Evolutionary conservation across 2,329 filamentous ascomycete species (phyloP).

Genomic region (Orbilia quercus): DNA sequence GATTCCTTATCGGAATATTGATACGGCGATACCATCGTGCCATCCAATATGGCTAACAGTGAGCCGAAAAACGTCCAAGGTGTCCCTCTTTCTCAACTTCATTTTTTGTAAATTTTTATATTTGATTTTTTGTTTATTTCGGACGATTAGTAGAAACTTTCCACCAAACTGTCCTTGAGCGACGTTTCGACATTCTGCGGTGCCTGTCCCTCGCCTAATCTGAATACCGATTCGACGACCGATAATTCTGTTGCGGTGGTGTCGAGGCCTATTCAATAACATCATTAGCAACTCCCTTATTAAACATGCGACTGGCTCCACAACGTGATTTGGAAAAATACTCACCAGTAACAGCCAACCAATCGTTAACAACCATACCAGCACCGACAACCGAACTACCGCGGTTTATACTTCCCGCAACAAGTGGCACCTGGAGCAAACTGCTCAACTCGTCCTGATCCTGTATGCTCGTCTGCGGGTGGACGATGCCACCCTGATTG

Average conservation of each 20-base stretch:
- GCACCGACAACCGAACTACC: conserved; percentile 95
- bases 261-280: conserved; percentile 73
- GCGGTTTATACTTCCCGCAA: conserved; percentile 92
- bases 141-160: conserved; percentile 87
- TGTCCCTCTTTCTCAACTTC: not conserved
- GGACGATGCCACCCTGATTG: conserved; percentile 95
- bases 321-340: conserved; percentile 52
- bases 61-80: not conserved
- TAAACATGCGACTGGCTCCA: not conserved
- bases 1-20: no score
- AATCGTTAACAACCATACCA: conserved; percentile 97
- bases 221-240: conserved; percentile 95
- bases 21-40: not conserved
- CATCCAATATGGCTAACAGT: not conserved
- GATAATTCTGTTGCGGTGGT: conserved; percentile 97
- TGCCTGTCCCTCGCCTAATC: conserved; percentile 85
- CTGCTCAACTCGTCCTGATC: conserved; percentile 97
- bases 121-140: conserved; percentile 1
- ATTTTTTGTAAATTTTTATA: conserved; percentile 27
- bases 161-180: conserved; percentile 98
- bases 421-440: conserved; percentile 92
- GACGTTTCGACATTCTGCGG: conserved; percentile 81
- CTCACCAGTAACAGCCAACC: conserved; percentile 82
- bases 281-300: conserved; percentile 7
- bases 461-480: conserved; percentile 95